Evolutionary conservation across 129 eudicot species (phyloP).

Genomic region (Lactuca saligna): DNA sequence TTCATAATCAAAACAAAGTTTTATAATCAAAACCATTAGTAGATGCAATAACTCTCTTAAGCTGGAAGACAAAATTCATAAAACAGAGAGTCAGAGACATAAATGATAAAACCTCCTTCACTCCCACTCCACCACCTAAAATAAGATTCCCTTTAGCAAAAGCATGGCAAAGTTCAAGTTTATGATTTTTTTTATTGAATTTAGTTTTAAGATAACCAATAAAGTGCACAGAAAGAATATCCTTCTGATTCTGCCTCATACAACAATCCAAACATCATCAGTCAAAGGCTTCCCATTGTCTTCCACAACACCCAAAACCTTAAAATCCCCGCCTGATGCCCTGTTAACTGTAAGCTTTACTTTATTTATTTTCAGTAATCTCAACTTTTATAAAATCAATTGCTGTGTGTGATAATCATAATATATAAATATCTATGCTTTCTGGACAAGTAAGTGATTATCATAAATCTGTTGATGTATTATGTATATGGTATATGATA

Average conservation of each 20-base stretch:
- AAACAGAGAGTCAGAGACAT: neutral
- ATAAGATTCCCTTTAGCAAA: too few species aligned
- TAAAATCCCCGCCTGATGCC: slow-evolving; percentile 37
- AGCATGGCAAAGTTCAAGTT: too few species aligned
- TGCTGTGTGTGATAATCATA: slow-evolving; percentile 15
- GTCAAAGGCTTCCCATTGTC: slow-evolving; percentile 77
- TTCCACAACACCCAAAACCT: slow-evolving; percentile 87
- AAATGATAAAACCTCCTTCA: too few species aligned
- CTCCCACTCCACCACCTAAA: too few species aligned
- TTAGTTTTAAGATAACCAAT: neutral
- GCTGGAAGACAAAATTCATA: neutral
- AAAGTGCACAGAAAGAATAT: slow-evolving; percentile 68
- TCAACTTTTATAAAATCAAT: slow-evolving; percentile 18
- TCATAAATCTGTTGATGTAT: slow-evolving; percentile 14
- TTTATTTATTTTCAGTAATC: slow-evolving; percentile 16
- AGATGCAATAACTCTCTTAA: too few species aligned
- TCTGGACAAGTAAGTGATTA: slow-evolving; percentile 5
- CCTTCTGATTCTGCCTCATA: slow-evolving; percentile 83
- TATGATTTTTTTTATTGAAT: neutral
- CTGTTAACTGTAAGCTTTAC: slow-evolving; percentile 42
- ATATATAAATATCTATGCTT: slow-evolving; percentile 8
- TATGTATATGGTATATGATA: too few species aligned
- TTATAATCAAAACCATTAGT: too few species aligned
- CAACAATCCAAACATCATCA: slow-evolving; percentile 75
- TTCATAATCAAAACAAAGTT: too few species aligned